Percentiles rank a stretch among this genome's conserved stretches.
phyloP scores from a whole-genome alignment of 306 rosid genomes.

The Rosa rugosa region DNA sequence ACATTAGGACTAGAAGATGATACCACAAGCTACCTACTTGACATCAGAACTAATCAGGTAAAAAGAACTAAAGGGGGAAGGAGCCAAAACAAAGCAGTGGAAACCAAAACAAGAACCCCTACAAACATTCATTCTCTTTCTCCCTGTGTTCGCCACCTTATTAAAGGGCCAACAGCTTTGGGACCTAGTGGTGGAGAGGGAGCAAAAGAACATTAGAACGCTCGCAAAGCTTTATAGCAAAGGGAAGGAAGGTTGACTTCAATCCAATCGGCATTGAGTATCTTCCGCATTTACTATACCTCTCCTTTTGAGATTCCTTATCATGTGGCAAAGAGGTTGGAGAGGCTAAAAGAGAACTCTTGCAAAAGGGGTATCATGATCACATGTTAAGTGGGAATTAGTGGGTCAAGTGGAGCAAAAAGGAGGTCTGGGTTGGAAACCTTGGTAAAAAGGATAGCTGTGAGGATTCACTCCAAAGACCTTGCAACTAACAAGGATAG shows the following conservation, averaged over 20 bases:
- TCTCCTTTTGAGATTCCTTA: neutral
- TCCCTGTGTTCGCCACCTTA: neutral
- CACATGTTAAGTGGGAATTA: neutral
- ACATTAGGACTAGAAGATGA: neutral
- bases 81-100: neutral
- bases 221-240: neutral
- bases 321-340: neutral
- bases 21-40: neutral
- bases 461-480: neutral
- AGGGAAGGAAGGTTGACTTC: neutral
- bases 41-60: neutral
- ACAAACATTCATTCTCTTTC: neutral
- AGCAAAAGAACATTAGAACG: neutral
- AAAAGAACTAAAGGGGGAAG: neutral
- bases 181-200: neutral
- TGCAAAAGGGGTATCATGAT: neutral
- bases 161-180: neutral
- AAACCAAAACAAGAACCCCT: neutral
- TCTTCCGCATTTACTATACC: neutral
- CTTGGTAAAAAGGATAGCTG: neutral
- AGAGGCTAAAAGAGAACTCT: neutral
- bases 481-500: neutral
- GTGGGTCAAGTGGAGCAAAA: neutral
- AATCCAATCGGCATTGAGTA: neutral
- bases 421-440: neutral